Evolutionary conservation across 495 filamentous ascomycete genomes (phyloP).

Genomic region (Lineolata rhizophorae): DNA sequence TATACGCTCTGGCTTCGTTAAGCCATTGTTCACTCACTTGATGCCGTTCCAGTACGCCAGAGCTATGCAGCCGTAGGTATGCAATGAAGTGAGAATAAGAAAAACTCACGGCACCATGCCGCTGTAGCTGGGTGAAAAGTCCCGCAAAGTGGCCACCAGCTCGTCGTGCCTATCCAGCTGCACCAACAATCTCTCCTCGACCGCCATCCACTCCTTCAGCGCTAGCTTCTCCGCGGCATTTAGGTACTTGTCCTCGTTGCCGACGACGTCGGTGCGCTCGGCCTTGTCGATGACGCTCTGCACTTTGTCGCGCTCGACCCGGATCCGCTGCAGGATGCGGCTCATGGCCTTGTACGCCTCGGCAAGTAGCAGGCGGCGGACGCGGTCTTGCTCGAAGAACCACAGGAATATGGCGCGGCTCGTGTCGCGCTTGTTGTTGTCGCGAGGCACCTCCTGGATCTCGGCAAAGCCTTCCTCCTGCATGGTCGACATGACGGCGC

Average conservation of each 20-base stretch:
- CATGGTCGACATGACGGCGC: constrained; percentile 58
- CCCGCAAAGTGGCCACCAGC: constrained; percentile 56
- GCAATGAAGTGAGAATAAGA: too few relatives aligned
- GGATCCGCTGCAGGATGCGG: constrained; percentile 54
- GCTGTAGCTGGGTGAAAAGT: constrained; percentile 39
- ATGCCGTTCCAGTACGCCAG: too few relatives aligned
- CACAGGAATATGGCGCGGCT: constrained; percentile 70
- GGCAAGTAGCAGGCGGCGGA: constrained; percentile 40
- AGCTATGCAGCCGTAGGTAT: too few relatives aligned
- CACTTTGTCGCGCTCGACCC: constrained; percentile 43
- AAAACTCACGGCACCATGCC: too few relatives aligned
- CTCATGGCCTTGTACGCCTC: constrained; percentile 77
- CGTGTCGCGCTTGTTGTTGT: constrained; percentile 51
- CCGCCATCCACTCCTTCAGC: constrained; percentile 42
- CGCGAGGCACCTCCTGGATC: constrained; percentile 77
- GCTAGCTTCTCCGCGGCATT: constrained; percentile 39
- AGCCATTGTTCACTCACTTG: too few relatives aligned
- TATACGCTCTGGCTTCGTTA: too few relatives aligned
- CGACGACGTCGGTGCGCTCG: constrained; percentile 61
- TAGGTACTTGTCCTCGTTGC: constrained; percentile 57
- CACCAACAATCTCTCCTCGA: constrained; percentile 52
- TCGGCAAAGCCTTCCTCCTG: constrained; percentile 66
- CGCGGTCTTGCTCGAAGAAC: constrained; percentile 62
- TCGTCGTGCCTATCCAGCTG: constrained; percentile 68
- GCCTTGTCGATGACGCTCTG: constrained; percentile 50